These are phyloP conservation scores for Nelumbo lutea DNA, from an alignment of 164 flowering plant species.

Conservation along the genomic window DNA sequence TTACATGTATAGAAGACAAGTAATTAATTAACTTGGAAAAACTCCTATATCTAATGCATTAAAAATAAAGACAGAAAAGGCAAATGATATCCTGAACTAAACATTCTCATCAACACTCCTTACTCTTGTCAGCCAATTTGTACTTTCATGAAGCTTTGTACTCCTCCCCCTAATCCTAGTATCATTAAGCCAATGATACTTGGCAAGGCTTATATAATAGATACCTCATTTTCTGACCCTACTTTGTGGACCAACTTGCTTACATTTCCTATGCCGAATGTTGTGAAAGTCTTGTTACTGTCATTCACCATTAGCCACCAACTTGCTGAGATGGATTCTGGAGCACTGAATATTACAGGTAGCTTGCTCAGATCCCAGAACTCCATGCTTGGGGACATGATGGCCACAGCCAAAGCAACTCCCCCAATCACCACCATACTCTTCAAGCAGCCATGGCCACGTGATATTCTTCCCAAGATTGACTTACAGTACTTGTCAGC, in stretches of 20 bases:
- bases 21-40: background rate
- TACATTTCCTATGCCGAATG: background rate
- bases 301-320: constrained; percentile 1
- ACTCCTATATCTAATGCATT: background rate
- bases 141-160: background rate
- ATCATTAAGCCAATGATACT: constrained; percentile 4
- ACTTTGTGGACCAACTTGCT: background rate
- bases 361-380: constrained; percentile 51
- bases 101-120: background rate
- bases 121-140: constrained; percentile 2
- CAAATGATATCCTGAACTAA: background rate
- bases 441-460: constrained; percentile 57
- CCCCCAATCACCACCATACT: constrained; percentile 24
- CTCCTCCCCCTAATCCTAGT: constrained; percentile 8
- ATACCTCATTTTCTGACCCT: constrained; percentile 8
- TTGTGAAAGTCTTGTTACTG: constrained; percentile 2
- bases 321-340: constrained; percentile 21
- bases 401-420: constrained; percentile 35
- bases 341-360: constrained; percentile 28
- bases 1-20: too few relatives aligned
- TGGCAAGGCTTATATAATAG: constrained; percentile 9
- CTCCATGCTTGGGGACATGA: constrained; percentile 40
- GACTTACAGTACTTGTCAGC: constrained; percentile 75
- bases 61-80: background rate
- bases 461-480: constrained; percentile 40